Evolutionary conservation across 192 early-diverging fungal genomes (phyloP).

Genomic region (Thoreauomyces humboldtii): DNA sequence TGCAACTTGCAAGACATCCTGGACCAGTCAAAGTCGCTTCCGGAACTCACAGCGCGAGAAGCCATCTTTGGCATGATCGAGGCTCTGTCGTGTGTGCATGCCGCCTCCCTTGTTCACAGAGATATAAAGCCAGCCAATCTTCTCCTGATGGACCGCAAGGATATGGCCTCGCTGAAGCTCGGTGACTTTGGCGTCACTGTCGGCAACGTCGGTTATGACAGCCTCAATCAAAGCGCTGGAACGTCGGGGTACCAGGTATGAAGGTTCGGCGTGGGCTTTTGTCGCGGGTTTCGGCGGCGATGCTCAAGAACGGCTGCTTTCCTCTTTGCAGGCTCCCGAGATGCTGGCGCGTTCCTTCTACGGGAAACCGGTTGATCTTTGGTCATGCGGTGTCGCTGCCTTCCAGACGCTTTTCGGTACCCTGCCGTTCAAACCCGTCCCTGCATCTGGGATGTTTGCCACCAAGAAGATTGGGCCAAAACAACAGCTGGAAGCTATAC

Average conservation of each 20-base stretch:
- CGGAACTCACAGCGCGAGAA: constrained; percentile 32
- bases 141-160: constrained; percentile 28
- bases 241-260: constrained; percentile 31
- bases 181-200: constrained; percentile 38
- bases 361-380: constrained; percentile 41
- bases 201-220: constrained; percentile 36
- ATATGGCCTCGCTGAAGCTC: constrained; percentile 35
- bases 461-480: constrained; percentile 27
- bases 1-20: constrained; percentile 34
- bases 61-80: constrained; percentile 36
- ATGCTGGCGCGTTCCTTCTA: constrained; percentile 36
- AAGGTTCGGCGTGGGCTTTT: too few species aligned
- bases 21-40: constrained; percentile 9
- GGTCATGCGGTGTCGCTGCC: constrained; percentile 35
- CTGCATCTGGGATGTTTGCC: constrained; percentile 6
- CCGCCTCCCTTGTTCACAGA: constrained; percentile 28
- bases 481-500: constrained; percentile 30
- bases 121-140: constrained; percentile 44
- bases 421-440: constrained; percentile 25
- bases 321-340: constrained; percentile 34
- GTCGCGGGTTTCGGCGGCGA: too few species aligned
- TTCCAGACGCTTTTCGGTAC: constrained; percentile 35
- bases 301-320: too few species aligned
- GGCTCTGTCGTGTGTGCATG: constrained; percentile 28
- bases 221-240: constrained; percentile 31